These are phyloP conservation scores for Pythium brassicae DNA, from an alignment of 352 stramenopile genomes.

Conservation along the genomic window DNA sequence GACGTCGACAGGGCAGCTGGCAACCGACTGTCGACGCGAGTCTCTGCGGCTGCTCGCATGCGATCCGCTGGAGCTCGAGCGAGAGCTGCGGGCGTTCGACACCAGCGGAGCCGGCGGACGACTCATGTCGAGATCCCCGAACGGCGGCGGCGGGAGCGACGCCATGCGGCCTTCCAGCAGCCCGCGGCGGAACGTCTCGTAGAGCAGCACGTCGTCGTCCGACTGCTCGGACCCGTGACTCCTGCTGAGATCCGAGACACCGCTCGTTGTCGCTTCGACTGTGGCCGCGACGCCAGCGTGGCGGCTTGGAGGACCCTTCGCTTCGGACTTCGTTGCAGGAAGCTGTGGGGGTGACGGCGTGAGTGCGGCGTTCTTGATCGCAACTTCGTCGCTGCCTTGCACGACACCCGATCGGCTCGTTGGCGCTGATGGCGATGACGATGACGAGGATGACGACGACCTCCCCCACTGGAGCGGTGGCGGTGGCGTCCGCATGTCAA, in stretches of 20 bases:
- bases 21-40: not conserved
- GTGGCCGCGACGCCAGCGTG: too few species aligned
- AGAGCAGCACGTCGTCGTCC: slow-evolving; percentile 10
- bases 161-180: slow-evolving; percentile 17
- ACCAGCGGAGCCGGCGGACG: slow-evolving; percentile 13
- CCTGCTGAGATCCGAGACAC: too few species aligned
- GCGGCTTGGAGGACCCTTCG: too few species aligned
- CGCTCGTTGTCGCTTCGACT: too few species aligned
- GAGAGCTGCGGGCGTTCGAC: not conserved
- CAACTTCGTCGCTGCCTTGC: not conserved
- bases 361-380: too few species aligned
- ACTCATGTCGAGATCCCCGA: slow-evolving; percentile 43
- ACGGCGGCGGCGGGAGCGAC: slow-evolving; percentile 27
- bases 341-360: too few species aligned
- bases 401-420: not conserved
- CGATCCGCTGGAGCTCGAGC: slow-evolving; percentile 7
- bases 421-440: slow-evolving; percentile 11
- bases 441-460: slow-evolving; percentile 26
- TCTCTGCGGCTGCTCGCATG: not conserved
- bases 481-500: slow-evolving; percentile 37
- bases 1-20: not conserved
- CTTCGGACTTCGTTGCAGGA: too few species aligned
- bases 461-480: slow-evolving; percentile 23
- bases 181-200: slow-evolving; percentile 9
- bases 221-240: not conserved